These are phyloP conservation scores for Fusarium kyushuense DNA, from an alignment of 2,329 filamentous ascomycete genomes.

Conservation along the genomic window DNA sequence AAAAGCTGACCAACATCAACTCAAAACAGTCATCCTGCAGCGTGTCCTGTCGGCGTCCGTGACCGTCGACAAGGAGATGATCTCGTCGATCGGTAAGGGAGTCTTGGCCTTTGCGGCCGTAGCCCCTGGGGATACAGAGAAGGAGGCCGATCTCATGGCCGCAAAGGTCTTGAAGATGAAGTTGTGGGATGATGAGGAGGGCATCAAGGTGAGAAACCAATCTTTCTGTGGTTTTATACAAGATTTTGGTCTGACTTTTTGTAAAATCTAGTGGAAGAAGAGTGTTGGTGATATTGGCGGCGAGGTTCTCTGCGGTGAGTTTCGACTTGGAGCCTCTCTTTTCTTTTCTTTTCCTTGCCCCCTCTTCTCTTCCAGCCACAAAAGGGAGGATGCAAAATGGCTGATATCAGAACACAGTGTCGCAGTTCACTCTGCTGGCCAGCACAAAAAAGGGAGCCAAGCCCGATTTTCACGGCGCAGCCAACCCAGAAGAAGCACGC, in stretches of 20 bases:
- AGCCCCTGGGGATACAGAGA: constrained; percentile 88
- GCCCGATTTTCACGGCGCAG: constrained; percentile 92
- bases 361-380: neutral
- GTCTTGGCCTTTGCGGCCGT: constrained; percentile 92
- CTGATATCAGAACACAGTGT: constrained; percentile 70
- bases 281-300: constrained; percentile 89
- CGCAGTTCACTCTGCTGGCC: constrained; percentile 94
- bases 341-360: neutral
- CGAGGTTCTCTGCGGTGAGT: constrained; percentile 89
- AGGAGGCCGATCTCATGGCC: constrained; percentile 86
- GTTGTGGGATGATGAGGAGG: constrained; percentile 87
- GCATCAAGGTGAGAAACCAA: constrained; percentile 65
- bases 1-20: constrained; percentile 17
- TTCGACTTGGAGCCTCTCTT: neutral
- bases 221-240: neutral
- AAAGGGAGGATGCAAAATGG: neutral
- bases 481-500: constrained; percentile 81
- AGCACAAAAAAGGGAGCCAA: constrained; percentile 96
- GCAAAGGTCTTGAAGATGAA: constrained; percentile 89
- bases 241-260: constrained; percentile 19
- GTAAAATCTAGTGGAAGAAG: constrained; percentile 80
- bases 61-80: constrained; percentile 88
- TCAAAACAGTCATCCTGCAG: constrained; percentile 81
- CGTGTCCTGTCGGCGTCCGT: constrained; percentile 95
- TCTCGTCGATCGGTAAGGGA: constrained; percentile 92